Evolutionary conservation across 1,139 yeast genomes (phyloP).

Genomic region (Candida freyschussii): DNA sequence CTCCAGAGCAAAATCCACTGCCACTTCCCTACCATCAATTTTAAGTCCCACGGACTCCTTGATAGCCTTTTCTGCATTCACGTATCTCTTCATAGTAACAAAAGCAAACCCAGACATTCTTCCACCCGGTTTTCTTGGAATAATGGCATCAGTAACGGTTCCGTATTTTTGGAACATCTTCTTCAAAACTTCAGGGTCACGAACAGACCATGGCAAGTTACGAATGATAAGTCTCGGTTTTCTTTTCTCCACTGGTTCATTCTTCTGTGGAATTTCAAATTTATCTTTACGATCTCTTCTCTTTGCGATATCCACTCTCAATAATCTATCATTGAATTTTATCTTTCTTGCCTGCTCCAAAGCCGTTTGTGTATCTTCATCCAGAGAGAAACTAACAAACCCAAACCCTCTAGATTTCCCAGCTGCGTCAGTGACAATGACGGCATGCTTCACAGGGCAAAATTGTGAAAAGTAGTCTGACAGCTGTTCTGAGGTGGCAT

Average conservation of each 20-base stretch:
- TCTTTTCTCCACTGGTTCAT: conserved; percentile 45
- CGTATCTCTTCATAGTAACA: conserved; percentile 78
- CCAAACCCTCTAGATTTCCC: conserved; percentile 88
- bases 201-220: conserved; percentile 94
- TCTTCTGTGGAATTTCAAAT: conserved; percentile 18
- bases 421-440: conserved; percentile 75
- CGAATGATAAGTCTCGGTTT: conserved; percentile 82
- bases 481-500: conserved; percentile 75
- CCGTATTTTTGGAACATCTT: conserved; percentile 75
- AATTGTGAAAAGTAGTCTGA: conserved; percentile 83
- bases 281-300: conserved; percentile 72
- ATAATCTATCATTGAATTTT: conserved; percentile 59
- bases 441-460: conserved; percentile 95
- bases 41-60: conserved; percentile 68
- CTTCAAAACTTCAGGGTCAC: conserved; percentile 67
- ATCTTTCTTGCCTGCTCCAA: conserved; percentile 59
- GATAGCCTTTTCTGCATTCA: conserved; percentile 78
- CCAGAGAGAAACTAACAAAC: conserved; percentile 82
- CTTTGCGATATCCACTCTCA: conserved; percentile 84
- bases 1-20: conserved; percentile 90
- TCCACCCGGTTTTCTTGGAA: conserved; percentile 86
- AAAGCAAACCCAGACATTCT: conserved; percentile 94
- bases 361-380: conserved; percentile 81
- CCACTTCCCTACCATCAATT: conserved; percentile 87
- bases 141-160: conserved; percentile 81